Base-by-base conservation (phyloP, 2,329 filamentous ascomycete genomes). In the Fusarium palustre region DNA sequence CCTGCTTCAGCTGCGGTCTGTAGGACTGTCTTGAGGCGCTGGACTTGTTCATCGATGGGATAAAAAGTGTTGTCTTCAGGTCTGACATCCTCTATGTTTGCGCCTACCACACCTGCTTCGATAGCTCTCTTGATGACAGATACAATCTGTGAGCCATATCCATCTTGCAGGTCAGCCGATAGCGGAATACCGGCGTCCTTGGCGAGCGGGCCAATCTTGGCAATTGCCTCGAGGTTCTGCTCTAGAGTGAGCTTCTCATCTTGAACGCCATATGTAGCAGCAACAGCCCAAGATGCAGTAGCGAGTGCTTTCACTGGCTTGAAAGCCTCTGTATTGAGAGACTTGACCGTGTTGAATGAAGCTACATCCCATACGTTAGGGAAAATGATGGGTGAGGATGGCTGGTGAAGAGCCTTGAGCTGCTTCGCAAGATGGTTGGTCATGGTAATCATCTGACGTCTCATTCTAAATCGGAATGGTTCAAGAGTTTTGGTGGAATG, bases 151-250 rank as follows among this genome's bases (percentile, higher is more conserved):
- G 81, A 76, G 3, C 83, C 84, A 65, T 89, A 90, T 0, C 87
- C 88, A 69, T 90, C 88, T 74, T 90, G 87, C 4, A 90, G 74
- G 70, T 90, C 88, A 7, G 84, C 85, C 0, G 84, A 86, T 1
- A 90, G 74, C 0, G 87, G 86, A 3, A 86, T 77, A 8, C 79
- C 76, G 38, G 79, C 76, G 15, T 77, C 70, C 13, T 73, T 73
- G 15, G 81, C 81, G 6, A 85, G 74, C 3, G 78, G 75, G 0
- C 82, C 82, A 58, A 90, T 81, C 13, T 76, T 76, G 6, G 75
- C 67, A 36, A 86, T 79, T 13, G 82, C 82, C 2, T 78, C 75
- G 34, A 90, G 77, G 66, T 89, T 89, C 36, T 82, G 79, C 5
- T 84, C 77, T 16, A 85, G 78, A 1, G 81, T 83, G 25, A 90